Base-by-base conservation (phyloP, 2,329 filamentous ascomycete species). In the Thermomyces lanuginosus region DNA sequence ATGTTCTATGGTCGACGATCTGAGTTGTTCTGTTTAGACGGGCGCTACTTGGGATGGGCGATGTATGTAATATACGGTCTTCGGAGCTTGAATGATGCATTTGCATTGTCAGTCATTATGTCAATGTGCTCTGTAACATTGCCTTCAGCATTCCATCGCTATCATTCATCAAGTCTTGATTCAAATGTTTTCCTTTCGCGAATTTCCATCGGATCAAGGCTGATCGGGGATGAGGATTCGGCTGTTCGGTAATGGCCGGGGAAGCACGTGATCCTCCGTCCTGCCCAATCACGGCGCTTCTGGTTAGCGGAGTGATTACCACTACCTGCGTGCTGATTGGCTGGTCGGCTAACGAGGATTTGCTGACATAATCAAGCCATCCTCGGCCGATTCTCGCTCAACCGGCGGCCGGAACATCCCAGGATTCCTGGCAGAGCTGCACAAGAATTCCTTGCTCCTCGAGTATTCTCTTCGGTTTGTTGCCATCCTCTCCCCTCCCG, bases 271-370 rank as follows among this genome's bases (percentile, higher is more conserved):
- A 42, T 37, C 26, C 10, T 8, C 8, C 23, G 8, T 8, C n/a
- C 21, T 12, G 10, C 22, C 47, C 47, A 51, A 50, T 50, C 31
- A 50, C 20, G 19, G 22, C 6, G 17, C 19, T 32, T 40, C 40
- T 34, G 38, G 45, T 37, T 40, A 40, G 41, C 48, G 48, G 45
- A 43, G 40, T 42, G 50, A 44, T 53, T 49, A 52, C 48, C 41
- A 43, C 45, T 53, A 31, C 31, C 17, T 27, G 9, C 3, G 5
- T 14, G 8, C 27, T 51, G 41, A 53, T 54, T 54, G 51, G 51
- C 22, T 27, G 5, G 3, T 26, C 39, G 36, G 42, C 41, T 38
- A 38, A 39, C 41, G 40, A 38, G 32, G 35, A 38, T 36, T 34
- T 35, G 42, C 36, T 54, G 53, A 54, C 38, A 43, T 56, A 51